phyloP scores from a whole-genome alignment of 176 grass and related monocot species.

The Triticum monococcum region DNA sequence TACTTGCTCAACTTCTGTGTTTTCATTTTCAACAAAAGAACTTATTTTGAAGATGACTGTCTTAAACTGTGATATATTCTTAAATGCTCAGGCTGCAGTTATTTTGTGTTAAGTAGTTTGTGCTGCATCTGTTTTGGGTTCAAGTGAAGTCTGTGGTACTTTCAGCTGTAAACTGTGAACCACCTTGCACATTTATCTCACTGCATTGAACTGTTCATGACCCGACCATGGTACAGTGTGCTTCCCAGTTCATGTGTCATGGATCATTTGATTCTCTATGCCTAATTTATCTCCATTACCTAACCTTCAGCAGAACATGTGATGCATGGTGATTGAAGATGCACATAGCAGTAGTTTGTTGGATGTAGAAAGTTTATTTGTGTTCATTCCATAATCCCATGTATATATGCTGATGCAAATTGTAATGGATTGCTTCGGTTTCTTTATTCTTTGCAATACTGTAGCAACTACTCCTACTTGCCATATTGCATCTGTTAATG shows the following conservation, averaged over 20 bases:
- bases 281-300: background rate
- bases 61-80: background rate
- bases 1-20: background rate
- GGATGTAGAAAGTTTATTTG: background rate
- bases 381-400: background rate
- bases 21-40: background rate
- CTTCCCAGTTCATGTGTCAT: background rate
- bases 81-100: background rate
- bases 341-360: background rate
- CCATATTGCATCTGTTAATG: background rate
- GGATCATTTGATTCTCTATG: background rate
- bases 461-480: background rate
- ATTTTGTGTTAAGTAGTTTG: background rate
- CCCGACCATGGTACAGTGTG: background rate
- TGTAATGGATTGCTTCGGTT: background rate
- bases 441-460: background rate
- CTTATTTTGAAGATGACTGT: background rate
- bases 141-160: background rate
- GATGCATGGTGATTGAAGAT: background rate
- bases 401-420: background rate
- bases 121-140: conserved; percentile 2
- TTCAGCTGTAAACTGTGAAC: background rate
- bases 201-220: background rate
- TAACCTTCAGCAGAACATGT: background rate
- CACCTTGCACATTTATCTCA: background rate